Evolutionary conservation across 2,329 filamentous ascomycete species (phyloP).

Genomic region (Gaeumannomyces tritici): DNA sequence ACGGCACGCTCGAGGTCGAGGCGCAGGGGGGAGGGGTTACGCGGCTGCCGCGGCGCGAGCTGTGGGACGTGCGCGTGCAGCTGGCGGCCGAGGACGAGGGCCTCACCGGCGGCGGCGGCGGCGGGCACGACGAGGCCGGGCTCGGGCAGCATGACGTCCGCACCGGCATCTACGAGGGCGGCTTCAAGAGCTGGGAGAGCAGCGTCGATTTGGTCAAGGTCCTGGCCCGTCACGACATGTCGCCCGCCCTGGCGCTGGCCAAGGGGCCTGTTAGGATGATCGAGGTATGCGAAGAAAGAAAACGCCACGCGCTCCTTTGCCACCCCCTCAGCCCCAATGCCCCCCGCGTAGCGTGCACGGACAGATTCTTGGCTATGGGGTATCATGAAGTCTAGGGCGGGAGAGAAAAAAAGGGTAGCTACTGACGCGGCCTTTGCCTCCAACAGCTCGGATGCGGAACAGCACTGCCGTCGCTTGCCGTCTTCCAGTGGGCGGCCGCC

Average conservation of each 20-base stretch:
- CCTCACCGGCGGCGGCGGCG: conserved; percentile 20
- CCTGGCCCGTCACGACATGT: conserved; percentile 27
- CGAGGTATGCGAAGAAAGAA: conserved; percentile 31
- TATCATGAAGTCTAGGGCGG: conserved; percentile 12
- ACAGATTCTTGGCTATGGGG: not conserved
- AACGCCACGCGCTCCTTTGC: no score
- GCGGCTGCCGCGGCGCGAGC: conserved; percentile 59
- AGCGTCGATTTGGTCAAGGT: conserved; percentile 70
- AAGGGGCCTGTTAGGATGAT: conserved; percentile 33
- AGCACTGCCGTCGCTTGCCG: conserved; percentile 60
- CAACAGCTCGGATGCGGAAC: conserved; percentile 67
- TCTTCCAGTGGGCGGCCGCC: conserved; percentile 51
- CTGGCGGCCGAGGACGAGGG: conserved; percentile 60
- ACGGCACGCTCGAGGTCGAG: conserved; percentile 48
- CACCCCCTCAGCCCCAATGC: no score
- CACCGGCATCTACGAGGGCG: conserved; percentile 76
- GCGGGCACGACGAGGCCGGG: conserved; percentile 34
- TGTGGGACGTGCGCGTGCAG: conserved; percentile 75
- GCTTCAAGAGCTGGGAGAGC: conserved; percentile 87
- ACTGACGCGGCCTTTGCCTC: not conserved
- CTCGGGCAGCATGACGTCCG: conserved; percentile 65
- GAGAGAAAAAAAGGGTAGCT: conserved; percentile 3
- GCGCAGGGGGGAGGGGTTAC: conserved; percentile 24
- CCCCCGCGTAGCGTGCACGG: no score
- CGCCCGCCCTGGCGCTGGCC: conserved; percentile 18